A percentile compares a stretch with the other conserved stretches of the same genome.
phyloP scores from a whole-genome alignment of 257 asterid genomes.

The Gardenia jasminoides region DNA sequence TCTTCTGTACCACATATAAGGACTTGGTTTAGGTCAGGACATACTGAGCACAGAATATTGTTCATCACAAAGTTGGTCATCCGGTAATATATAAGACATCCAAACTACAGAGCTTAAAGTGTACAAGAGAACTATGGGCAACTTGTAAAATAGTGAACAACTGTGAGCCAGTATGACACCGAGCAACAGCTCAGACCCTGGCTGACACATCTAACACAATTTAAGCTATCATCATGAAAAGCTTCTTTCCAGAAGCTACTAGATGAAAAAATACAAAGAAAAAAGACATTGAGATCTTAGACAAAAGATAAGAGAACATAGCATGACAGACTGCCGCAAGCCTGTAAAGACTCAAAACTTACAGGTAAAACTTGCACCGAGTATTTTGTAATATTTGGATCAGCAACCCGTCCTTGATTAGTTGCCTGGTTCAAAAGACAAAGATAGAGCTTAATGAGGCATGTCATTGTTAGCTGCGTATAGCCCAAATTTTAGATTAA shows the following conservation, averaged over 20 bases:
- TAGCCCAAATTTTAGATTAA: not conserved
- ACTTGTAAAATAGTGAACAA: not conserved
- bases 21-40: not conserved
- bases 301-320: not conserved
- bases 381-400: constrained; percentile 73
- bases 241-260: not conserved
- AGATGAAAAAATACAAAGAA: not conserved
- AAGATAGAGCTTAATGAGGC: not conserved
- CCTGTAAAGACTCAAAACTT: constrained; percentile 34
- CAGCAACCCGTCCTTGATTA: constrained; percentile 60
- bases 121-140: not conserved
- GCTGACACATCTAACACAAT: not conserved
- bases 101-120: not conserved
- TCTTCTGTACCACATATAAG: not conserved
- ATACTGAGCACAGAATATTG: not conserved
- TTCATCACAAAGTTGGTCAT: not conserved
- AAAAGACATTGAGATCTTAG: not conserved
- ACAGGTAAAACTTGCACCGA: constrained; percentile 81
- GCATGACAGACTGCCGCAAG: not conserved
- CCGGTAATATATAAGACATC: not conserved
- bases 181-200: not conserved
- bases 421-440: constrained; percentile 47
- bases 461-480: not conserved
- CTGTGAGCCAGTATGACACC: not conserved
- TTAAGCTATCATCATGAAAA: not conserved